Evolutionary conservation across 106 monocot species (phyloP), one percentile per base, ranked within the genome.

Genomic region (Ottelia alismoides): DNA sequence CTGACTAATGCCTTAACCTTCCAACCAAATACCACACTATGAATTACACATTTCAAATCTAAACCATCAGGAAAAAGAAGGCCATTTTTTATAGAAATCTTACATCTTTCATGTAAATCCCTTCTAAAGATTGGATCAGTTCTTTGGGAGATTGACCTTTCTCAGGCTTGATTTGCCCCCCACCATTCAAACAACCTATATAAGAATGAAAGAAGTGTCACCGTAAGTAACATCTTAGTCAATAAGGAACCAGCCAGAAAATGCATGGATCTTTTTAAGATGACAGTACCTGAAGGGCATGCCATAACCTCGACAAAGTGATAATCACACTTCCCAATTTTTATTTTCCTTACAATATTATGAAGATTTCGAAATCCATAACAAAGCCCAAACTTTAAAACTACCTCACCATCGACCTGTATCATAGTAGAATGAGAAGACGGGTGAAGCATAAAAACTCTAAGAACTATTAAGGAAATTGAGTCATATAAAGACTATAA

Each of bases 231-330:
- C 3, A 17, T 2, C 24, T 51, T 22, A 1, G 22, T 3, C 11
- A 2, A 3, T 20, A 2, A 11, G 51, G 5, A 25, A 22, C 3
- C 55, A 55, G 27, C 27, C 27, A 20, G 11, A 18, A 27, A 49
- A 3, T 11, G 23, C 22, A 46, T 24, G n/a, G 1, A 27, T n/a
- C 45, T 21, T 20, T 2, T 26, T 14, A 56, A 56, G 9, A 51
- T 14, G 30, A 20, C 28, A 2, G 4, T 74, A 96, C 96, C 96
- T 76, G 88, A 96, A 71, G 96, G 96, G 50, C 96, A 96, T 21
- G 96, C 96, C 96, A 96, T 96, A 58, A 96, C 71, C 76, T 96
- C 96, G 69, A 96, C 28, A 62, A 80, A 96, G 45, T 96, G 81
- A 53, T 89, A 96, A 10, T 96, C 96, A 50, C 85, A 85, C 70